phyloP scores from a whole-genome alignment of 768 basidiomycete genomes.

The Sporobolomyces pararoseus region DNA sequence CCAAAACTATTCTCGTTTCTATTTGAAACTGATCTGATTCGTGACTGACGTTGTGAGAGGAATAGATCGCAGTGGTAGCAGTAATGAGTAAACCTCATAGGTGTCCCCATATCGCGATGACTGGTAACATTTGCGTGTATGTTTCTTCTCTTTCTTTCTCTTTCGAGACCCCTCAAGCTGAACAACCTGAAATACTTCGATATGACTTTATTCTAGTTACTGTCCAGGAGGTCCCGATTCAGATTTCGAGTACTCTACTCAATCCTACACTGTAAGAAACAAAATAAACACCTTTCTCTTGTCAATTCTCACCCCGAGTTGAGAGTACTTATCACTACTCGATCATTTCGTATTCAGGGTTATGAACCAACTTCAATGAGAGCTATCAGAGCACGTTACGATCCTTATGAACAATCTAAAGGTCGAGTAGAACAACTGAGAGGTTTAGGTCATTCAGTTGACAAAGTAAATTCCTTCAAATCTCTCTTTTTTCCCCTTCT shows the following conservation, averaged over 20 bases:
- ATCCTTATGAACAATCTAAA: constrained; percentile 95
- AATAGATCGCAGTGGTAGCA: constrained; percentile 91
- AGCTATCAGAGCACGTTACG: constrained; percentile 90
- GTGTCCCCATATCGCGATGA: constrained; percentile 99
- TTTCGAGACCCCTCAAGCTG: too few relatives aligned
- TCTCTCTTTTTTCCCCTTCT: neutral
- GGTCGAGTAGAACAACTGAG: constrained; percentile 94
- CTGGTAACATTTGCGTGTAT: constrained; percentile 97
- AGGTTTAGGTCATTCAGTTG: constrained; percentile 90
- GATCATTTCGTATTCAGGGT: constrained; percentile 54
- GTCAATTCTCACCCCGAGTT: too few relatives aligned
- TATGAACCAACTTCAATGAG: constrained; percentile 99
- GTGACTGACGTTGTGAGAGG: too few relatives aligned
- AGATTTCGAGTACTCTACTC: constrained; percentile 98
- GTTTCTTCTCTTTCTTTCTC: constrained; percentile 45
- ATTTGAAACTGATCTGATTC: too few relatives aligned
- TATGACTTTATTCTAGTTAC: constrained; percentile 66
- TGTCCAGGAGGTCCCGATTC: constrained; percentile 99
- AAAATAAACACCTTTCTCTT: too few relatives aligned
- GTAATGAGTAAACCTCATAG: constrained; percentile 99
- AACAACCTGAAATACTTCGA: too few relatives aligned
- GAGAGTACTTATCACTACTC: too few relatives aligned
- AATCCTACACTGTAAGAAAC: constrained; percentile 57
- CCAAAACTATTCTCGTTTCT: too few relatives aligned
- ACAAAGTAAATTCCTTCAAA: constrained; percentile 87